phyloP scores from a whole-genome alignment of 371 early-diverging fungal species.

The Lichtheimia ramosa region DNA sequence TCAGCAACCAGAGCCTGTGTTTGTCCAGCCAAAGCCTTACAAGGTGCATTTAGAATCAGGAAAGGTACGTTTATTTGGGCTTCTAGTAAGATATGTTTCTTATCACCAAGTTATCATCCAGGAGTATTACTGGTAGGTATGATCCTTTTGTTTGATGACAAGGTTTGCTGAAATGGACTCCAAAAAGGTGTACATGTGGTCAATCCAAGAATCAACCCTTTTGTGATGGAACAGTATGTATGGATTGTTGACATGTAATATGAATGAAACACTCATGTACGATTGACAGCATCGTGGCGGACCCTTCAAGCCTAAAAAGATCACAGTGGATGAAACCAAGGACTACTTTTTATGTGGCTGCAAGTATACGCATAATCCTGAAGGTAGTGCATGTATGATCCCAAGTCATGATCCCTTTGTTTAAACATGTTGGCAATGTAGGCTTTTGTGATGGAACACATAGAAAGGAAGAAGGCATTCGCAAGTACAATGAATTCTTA shows the following conservation, averaged over 20 bases:
- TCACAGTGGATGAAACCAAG: conserved; percentile 35
- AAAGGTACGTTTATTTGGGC: conserved; percentile 20
- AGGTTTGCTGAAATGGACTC: not conserved
- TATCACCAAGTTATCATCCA: conserved; percentile 1
- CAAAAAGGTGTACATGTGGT: conserved; percentile 34
- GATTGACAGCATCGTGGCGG: conserved; percentile 18
- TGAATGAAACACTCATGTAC: not conserved
- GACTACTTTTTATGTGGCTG: conserved; percentile 33
- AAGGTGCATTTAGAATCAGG: conserved; percentile 35
- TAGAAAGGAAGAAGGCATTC: conserved; percentile 37
- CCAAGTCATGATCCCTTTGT: not conserved
- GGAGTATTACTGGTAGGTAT: conserved; percentile 31
- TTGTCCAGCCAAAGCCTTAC: conserved; percentile 34
- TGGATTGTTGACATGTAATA: not conserved
- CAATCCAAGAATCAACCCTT: conserved; percentile 39
- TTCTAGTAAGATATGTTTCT: no score
- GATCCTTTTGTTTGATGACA: not conserved
- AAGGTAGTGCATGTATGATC: conserved; percentile 10
- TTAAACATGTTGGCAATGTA: not conserved
- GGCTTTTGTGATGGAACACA: conserved; percentile 40
- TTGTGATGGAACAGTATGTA: conserved; percentile 39
- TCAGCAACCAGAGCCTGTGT: conserved; percentile 18
- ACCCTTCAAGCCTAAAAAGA: conserved; percentile 34
- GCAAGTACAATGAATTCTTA: conserved; percentile 35
- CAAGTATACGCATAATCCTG: conserved; percentile 28